Percentiles rank a stretch among this genome's conserved stretches.
Conservation (phyloP, 805 yeast species). For the Clavispora asparagi region DNA sequence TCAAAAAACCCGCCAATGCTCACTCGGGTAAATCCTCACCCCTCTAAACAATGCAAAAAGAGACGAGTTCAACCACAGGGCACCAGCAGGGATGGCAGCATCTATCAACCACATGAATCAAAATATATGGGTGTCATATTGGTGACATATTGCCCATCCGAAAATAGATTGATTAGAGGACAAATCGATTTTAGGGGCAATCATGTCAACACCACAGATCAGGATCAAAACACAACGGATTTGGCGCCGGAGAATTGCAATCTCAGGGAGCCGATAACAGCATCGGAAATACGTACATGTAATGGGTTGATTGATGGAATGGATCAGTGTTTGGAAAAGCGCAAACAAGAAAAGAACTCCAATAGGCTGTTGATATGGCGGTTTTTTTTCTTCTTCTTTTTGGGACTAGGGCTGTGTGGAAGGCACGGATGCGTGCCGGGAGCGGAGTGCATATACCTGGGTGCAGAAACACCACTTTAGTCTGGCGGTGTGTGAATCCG, state of each 20-base stretch:
- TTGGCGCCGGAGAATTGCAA: not conserved
- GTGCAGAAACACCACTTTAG: not conserved
- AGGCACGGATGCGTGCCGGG: constrained; percentile 5
- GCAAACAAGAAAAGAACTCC: not conserved
- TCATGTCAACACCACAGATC: not conserved
- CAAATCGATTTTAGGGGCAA: not conserved
- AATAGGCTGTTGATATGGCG: not conserved
- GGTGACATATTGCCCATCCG: too few relatives aligned
- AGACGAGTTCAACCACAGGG: too few relatives aligned
- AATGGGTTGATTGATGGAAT: not conserved
- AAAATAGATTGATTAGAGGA: not conserved
- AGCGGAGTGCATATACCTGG: not conserved
- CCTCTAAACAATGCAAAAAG: not conserved
- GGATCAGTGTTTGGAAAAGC: not conserved
- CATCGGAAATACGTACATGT: not conserved
- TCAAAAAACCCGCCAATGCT: too few relatives aligned
- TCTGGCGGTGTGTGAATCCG: not conserved
- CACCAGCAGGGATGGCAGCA: too few relatives aligned
- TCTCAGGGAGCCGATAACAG: not conserved
- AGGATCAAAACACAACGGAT: not conserved
- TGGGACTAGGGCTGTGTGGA: constrained; percentile 4
- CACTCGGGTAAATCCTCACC: not conserved
- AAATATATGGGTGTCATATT: too few relatives aligned
- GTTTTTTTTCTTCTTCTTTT: constrained; percentile 3
- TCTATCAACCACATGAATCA: too few relatives aligned